These are phyloP conservation scores for Jacaranda mimosifolia DNA, from an alignment of 257 asterid genomes.

Conservation along the genomic window DNA sequence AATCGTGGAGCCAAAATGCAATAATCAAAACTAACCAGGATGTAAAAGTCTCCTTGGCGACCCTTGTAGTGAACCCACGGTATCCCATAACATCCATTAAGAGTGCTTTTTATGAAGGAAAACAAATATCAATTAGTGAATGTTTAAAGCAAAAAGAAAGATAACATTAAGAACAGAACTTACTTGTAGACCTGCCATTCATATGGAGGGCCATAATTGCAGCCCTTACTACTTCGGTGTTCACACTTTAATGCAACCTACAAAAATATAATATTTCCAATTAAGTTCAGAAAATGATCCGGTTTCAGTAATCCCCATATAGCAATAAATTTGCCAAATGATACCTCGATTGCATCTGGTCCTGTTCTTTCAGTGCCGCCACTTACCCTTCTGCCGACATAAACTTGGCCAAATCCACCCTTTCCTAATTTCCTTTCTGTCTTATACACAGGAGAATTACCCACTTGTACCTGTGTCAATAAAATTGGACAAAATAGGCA, in stretches of 20 bases:
- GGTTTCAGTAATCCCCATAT: conserved; percentile 16
- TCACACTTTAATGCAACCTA: conserved; percentile 90
- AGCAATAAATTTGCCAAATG: conserved; percentile 21
- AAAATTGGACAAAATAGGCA: conserved; percentile 8
- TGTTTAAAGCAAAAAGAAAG: conserved; percentile 17
- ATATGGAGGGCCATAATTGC: conserved; percentile 92
- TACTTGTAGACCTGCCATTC: conserved; percentile 98
- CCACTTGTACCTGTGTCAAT: conserved; percentile 90
- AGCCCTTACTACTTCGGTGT: conserved; percentile 90
- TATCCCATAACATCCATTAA: conserved; percentile 66
- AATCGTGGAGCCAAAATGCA: conserved; percentile 44
- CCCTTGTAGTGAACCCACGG: conserved; percentile 76
- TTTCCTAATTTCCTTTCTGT: conserved; percentile 82
- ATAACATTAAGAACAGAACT: conserved; percentile 43
- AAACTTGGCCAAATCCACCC: conserved; percentile 87
- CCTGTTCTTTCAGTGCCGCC: conserved; percentile 87
- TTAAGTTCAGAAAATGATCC: conserved; percentile 24
- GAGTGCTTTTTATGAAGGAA: conserved; percentile 55
- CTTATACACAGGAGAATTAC: conserved; percentile 88
- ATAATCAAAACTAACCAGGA: conserved; percentile 69
- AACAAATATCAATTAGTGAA: conserved; percentile 24
- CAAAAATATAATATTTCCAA: conserved; percentile 20
- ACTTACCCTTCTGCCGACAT: conserved; percentile 71
- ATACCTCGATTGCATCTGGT: conserved; percentile 93
- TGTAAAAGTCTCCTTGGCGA: conserved; percentile 89